Evolutionary conservation across 495 filamentous ascomycete species (phyloP).

Genomic region (Aspergillus nidulans): DNA sequence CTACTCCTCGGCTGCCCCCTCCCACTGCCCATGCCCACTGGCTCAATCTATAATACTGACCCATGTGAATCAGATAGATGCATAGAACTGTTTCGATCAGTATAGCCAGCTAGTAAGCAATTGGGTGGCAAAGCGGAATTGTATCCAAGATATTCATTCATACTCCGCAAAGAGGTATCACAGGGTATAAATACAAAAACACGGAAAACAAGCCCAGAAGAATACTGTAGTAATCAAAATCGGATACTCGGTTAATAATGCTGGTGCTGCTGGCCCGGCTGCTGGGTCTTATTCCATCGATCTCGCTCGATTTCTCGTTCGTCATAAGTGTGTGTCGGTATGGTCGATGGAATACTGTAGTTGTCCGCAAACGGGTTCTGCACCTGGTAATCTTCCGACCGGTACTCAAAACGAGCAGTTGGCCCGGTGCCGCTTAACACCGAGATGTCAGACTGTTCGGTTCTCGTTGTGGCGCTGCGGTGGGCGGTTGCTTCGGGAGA

Average conservation of each 20-base stretch:
- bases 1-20: not conserved
- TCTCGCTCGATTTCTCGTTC: conserved; percentile 14
- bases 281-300: conserved; percentile 12
- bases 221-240: not conserved
- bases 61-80: not conserved
- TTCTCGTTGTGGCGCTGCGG: conserved; percentile 4
- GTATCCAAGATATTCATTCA: conserved; percentile 6
- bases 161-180: conserved; percentile 22
- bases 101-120: not conserved
- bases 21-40: too few species aligned
- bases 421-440: conserved; percentile 7
- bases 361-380: conserved; percentile 45
- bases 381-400: conserved; percentile 41
- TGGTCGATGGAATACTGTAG: conserved; percentile 20
- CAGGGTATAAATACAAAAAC: conserved; percentile 8
- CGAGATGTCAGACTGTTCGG: conserved; percentile 4
- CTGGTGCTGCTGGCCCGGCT: conserved; percentile 11
- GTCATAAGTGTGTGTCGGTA: conserved; percentile 2
- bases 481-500: conserved; percentile 5
- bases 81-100: not conserved
- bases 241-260: not conserved
- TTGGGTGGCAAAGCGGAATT: not conserved
- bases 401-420: conserved; percentile 32
- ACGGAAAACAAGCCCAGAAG: not conserved
- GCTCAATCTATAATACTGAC: not conserved